Evolutionary conservation across 192 early-diverging fungal genomes (phyloP), one percentile per base, ranked within the genome.

Genomic region (Coemansia sp.): DNA sequence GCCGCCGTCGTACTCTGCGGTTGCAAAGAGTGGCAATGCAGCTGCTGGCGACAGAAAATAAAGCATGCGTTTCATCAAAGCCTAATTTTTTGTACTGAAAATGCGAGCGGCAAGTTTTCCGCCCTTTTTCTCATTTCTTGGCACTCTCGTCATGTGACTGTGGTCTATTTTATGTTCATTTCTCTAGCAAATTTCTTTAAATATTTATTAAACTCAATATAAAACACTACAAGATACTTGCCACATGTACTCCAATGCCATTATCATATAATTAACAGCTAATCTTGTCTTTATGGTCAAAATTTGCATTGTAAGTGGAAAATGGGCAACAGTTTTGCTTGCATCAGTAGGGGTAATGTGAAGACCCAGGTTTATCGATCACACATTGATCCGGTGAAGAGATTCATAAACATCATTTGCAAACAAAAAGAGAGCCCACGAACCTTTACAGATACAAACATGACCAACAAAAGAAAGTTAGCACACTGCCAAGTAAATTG

Each of bases 341-440:
- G 61, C 73, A 77, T 77, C 67, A 70, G 67, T 59, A 21, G 47
- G 33, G 24, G 56, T 46, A 56, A 24, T 45, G 46, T 53, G 55
- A 60, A 69, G 64, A 64, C 65, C 73, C 73, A 62, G 64, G 53
- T 47, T 66, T 55, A 12, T 76, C 67, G 62, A 52, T 76, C 73
- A 76, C 66, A 54, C 7, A 43, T 47, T 42, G 45, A 46, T 78
- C 74, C 64, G 74, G 64, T 78, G 74, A 78, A 78, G 74, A 78
- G 69, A 78, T 78, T 78, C 74, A 57, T 53, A 55, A 70, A 61
- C 74, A 78, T 78, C 74, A 78, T 71, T 53, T 66, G 68, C 58
- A 63, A 44, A 13, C 12, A 52, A 27, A 15, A 14, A 25, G 6
- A 23, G 2, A 42, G 18, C 37, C 38, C 6, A 42, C 17, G 8